These are phyloP conservation scores for Cyclostephanos tholiformis DNA, from an alignment of 108 stramenopile species.

Conservation along the genomic window DNA sequence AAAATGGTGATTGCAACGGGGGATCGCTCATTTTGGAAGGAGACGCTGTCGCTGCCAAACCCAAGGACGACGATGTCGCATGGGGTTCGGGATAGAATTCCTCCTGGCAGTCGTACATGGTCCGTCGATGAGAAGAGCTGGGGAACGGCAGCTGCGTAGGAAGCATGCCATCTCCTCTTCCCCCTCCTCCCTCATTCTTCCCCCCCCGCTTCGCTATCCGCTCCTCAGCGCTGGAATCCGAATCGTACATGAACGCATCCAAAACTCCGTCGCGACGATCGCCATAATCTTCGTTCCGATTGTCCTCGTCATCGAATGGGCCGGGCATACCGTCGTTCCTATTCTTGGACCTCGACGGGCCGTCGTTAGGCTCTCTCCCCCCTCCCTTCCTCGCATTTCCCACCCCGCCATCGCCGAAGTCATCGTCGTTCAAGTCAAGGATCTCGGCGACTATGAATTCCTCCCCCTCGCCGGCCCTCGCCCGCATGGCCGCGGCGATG, in stretches of 20 bases:
- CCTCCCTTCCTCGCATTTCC: background rate
- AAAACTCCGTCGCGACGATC: background rate
- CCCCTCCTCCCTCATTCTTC: slow-evolving; percentile 11
- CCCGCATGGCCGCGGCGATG: slow-evolving; percentile 37
- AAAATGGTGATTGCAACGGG: slow-evolving; percentile 47
- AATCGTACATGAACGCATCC: slow-evolving; percentile 72
- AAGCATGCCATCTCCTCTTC: background rate
- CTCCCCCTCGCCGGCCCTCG: slow-evolving; percentile 60
- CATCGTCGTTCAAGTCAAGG: slow-evolving; percentile 48
- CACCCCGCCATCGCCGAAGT: slow-evolving; percentile 6
- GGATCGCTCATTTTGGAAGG: slow-evolving; percentile 39
- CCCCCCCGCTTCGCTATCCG: background rate
- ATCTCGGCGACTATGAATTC: slow-evolving; percentile 77
- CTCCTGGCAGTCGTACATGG: slow-evolving; percentile 49
- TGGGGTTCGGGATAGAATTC: slow-evolving; percentile 13
- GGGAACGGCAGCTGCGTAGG: slow-evolving; percentile 28
- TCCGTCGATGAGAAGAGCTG: slow-evolving; percentile 17
- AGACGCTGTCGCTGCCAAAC: background rate
- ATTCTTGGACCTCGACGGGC: slow-evolving; percentile 10
- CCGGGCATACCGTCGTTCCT: slow-evolving; percentile 18
- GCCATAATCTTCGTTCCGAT: slow-evolving; percentile 23
- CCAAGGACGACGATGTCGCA: background rate
- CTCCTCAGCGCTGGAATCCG: slow-evolving; percentile 80
- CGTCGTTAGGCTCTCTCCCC: slow-evolving; percentile 30
- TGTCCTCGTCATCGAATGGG: slow-evolving; percentile 34